Evolutionary conservation across 148 eudicot genomes (phyloP).

Genomic region (Dysphania ambrosioides): DNA sequence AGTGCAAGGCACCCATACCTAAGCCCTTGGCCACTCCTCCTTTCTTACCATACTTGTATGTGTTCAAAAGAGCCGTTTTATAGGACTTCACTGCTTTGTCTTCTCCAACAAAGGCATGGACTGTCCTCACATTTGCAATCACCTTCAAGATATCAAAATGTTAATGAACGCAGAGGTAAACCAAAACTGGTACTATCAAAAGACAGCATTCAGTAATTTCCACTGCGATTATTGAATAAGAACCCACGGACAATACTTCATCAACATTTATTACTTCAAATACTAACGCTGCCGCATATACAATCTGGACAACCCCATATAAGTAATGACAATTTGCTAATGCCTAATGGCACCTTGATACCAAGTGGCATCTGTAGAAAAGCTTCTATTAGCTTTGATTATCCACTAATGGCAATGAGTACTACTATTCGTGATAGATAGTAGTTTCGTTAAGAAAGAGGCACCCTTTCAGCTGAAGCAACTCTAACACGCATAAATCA

Average conservation of each 20-base stretch:
- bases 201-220: background rate
- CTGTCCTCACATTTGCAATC: slow-evolving; percentile 92
- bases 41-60: slow-evolving; percentile 77
- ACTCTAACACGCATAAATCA: no score
- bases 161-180: background rate
- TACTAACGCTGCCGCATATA: background rate
- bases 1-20: slow-evolving; percentile 83
- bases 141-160: slow-evolving; percentile 40
- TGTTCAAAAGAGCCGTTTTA: slow-evolving; percentile 53
- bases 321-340: background rate
- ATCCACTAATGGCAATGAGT: background rate
- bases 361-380: background rate
- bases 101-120: slow-evolving; percentile 94
- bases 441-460: background rate
- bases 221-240: background rate
- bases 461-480: background rate
- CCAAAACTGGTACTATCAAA: background rate
- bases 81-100: slow-evolving; percentile 75
- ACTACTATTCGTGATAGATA: background rate
- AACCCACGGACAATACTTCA: background rate
- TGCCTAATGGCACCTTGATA: background rate
- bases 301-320: background rate
- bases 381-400: no score
- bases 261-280: background rate
- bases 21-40: slow-evolving; percentile 95